Evolutionary conservation across 2,329 filamentous ascomycete species (phyloP).

Genomic region (Thelonectria rubi): DNA sequence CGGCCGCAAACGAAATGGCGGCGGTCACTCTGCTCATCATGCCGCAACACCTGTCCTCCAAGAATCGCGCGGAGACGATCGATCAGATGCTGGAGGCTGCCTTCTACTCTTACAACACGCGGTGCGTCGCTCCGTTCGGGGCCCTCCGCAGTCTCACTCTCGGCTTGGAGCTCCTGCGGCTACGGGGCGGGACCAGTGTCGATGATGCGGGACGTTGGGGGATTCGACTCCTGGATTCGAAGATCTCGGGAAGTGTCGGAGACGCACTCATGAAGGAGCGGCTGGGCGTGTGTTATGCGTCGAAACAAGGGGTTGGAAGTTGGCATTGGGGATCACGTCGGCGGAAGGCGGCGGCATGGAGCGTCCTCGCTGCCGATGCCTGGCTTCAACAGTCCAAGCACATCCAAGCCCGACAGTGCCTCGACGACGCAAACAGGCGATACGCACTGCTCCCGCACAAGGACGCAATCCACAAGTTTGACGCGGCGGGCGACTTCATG

Average conservation of each 20-base stretch:
- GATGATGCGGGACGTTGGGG: conserved; percentile 92
- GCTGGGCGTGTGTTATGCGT: conserved; percentile 83
- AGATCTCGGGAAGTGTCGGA: conserved; percentile 77
- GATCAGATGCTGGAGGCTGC: conserved; percentile 90
- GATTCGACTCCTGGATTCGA: conserved; percentile 79
- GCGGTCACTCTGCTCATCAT: conserved; percentile 84
- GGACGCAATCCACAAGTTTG: conserved; percentile 62
- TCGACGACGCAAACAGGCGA: conserved; percentile 72
- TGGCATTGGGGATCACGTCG: conserved; percentile 75
- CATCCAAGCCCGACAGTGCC: conserved; percentile 79
- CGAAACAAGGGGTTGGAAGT: conserved; percentile 73
- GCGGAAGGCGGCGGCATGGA: conserved; percentile 91
- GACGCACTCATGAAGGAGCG: conserved; percentile 88
- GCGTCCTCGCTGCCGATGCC: conserved; percentile 80
- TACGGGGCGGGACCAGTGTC: conserved; percentile 80
- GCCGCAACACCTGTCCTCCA: conserved; percentile 75
- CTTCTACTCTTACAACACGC: conserved; percentile 89
- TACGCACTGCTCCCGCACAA: conserved; percentile 61
- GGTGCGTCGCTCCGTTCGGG: conserved; percentile 81
- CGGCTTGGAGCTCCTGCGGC: conserved; percentile 81
- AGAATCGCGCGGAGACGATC: conserved; percentile 80
- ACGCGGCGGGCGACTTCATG: conserved; percentile 61
- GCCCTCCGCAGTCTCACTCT: conserved; percentile 81
- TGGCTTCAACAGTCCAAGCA: conserved; percentile 84
- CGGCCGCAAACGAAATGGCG: conserved; percentile 94